Evolutionary conservation across 164 flowering plant species (phyloP), one percentile per base, ranked within the genome.

Genomic region (Houttuynia cordata): DNA sequence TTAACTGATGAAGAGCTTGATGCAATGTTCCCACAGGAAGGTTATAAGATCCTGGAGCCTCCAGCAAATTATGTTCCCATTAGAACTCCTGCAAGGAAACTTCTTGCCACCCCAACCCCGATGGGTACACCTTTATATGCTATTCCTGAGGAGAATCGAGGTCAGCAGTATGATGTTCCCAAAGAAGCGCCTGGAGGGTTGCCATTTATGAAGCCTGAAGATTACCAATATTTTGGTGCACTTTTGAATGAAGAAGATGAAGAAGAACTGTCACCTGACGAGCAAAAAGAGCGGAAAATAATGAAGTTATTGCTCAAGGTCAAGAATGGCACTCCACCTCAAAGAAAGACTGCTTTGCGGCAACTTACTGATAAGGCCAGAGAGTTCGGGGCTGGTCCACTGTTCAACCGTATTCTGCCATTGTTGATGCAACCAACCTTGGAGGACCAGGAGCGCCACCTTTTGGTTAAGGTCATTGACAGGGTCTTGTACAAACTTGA

Each of bases 401-500:
- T 94, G 68, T 94, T 94, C 64, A 91, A 94, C 59, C 68, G 88
- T 4, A 94, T 94, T 58, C 66, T 94, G 64, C 99, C 97, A 24
- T 67, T 94, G 81, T 91, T 94, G 54, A 91, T 94, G 99, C 96
- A 86, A 54, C 96, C 97, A 9, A 94, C 99, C 3, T 62, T 94
- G 80, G 99, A 94, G 67, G 99, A 94, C 67, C 99, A 91, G 56
- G 99, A 94, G 80, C 77, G 99, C 64, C 99, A 94, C 74, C 92
- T 94, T 69, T 63, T 94, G 61, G 99, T 94, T 50, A 91, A 94
- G 79, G 99, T 94, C 22, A 94, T 94, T 71, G 99, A 94, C 60
- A 82, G 99, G 63, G 95, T 94, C 42, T 79, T 94, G 21, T 94
- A 94, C 68, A 94, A 90, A 73, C 67, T 94, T 78, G 99, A 94